Conservation (phyloP, 75 land plant species). For the Cupressus sempervirens region DNA sequence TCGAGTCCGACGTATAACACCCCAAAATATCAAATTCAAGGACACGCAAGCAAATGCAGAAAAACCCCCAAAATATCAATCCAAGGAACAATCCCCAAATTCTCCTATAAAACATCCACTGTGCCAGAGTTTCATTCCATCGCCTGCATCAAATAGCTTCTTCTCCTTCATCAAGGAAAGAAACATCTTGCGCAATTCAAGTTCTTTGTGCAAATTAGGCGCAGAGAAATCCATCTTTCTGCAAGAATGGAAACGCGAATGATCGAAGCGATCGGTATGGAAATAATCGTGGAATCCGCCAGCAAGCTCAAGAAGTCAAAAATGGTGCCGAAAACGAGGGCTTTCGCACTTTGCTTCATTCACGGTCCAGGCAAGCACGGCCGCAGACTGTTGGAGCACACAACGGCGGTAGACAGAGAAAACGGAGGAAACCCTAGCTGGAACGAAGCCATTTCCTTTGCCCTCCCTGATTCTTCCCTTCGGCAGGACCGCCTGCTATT, state of each 20-base stretch:
- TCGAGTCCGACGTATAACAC: too few species aligned
- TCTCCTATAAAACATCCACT: too few species aligned
- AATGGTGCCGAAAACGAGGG: neutral
- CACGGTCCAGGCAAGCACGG: neutral
- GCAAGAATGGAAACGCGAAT: neutral
- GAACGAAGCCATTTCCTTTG: neutral
- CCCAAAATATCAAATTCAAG: too few species aligned
- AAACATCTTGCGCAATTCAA: neutral
- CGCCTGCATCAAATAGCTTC: too few species aligned
- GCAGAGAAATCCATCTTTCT: neutral
- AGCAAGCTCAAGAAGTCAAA: neutral
- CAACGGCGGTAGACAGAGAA: neutral
- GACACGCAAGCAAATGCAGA: too few species aligned
- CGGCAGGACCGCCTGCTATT: neutral
- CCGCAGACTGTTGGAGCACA: neutral
- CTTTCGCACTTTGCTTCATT: neutral
- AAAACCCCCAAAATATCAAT: too few species aligned
- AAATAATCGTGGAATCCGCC: neutral
- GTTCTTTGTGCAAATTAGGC: neutral
- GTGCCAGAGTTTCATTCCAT: too few species aligned
- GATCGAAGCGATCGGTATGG: neutral
- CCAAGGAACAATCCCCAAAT: too few species aligned
- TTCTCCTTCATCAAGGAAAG: neutral
- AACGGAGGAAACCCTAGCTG: neutral
- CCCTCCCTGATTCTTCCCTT: neutral